Evolutionary conservation across 345 rosid genomes (phyloP).

Genomic region (Murraya koenigii): DNA sequence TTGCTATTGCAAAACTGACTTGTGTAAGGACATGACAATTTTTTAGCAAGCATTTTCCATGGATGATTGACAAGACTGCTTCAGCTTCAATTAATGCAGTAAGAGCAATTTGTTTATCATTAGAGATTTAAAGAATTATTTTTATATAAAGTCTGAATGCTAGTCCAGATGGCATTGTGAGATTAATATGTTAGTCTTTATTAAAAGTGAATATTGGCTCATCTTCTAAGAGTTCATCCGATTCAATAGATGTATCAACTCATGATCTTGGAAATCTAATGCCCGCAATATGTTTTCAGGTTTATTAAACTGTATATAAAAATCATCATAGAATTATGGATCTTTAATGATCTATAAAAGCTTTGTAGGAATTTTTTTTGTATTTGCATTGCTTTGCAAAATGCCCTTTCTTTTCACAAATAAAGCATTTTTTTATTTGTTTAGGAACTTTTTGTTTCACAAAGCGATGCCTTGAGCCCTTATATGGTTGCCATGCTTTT

Average conservation of each 20-base stretch:
- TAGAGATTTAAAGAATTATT: accelerated
- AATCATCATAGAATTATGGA: background rate
- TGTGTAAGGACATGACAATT: background rate
- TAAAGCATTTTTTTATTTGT: background rate
- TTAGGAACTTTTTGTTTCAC: background rate
- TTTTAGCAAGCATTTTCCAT: background rate
- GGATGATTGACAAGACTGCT: background rate
- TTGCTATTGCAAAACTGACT: background rate
- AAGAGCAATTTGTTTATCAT: background rate
- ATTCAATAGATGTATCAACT: too few species aligned
- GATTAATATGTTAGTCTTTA: too few species aligned
- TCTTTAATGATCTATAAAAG: background rate
- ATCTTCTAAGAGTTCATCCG: too few species aligned
- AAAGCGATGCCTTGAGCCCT: background rate
- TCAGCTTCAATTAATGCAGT: background rate
- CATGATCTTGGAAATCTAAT: too few species aligned
- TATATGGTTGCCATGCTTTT: background rate
- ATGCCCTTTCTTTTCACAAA: background rate
- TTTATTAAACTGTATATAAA: too few species aligned
- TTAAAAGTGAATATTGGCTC: too few species aligned
- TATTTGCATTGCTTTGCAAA: background rate
- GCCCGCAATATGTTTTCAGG: too few species aligned
- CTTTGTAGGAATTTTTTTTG: background rate
- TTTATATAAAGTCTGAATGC: background rate
- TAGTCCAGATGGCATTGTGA: too few species aligned